A percentile compares a stretch with the other conserved stretches of the same genome.
phyloP scores from a whole-genome alignment of 169 alveolate species.

The Plasmodium relictum region DNA sequence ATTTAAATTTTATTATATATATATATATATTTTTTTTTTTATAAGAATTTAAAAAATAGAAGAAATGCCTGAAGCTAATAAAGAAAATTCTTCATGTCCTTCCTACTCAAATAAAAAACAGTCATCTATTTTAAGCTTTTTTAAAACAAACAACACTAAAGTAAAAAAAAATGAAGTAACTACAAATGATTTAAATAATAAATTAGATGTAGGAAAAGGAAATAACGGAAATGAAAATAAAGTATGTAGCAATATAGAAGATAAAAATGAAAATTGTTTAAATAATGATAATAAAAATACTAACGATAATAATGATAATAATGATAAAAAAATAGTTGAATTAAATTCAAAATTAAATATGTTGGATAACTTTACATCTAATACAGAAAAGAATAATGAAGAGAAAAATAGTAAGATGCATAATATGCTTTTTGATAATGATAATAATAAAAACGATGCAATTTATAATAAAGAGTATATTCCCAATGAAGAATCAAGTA shows the following conservation, averaged over 20 bases:
- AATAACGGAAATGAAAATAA: background rate
- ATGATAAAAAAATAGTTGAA: background rate
- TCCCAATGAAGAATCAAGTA: constrained; percentile 39
- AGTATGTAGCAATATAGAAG: background rate
- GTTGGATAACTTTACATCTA: background rate
- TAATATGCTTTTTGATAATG: background rate
- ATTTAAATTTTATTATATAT: background rate
- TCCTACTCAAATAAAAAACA: constrained; percentile 28
- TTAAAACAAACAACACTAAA: constrained; percentile 38
- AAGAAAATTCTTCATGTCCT: constrained; percentile 8
- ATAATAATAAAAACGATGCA: background rate
- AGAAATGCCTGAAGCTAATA: constrained; percentile 24
- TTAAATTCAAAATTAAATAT: background rate
- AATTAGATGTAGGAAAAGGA: background rate
- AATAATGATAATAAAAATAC: background rate
- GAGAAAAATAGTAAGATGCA: background rate
- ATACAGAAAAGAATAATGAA: background rate
- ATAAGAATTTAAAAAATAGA: background rate
- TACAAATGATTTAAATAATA: background rate
- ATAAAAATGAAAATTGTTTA: background rate
- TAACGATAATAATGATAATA: background rate
- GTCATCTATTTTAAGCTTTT: constrained; percentile 63
- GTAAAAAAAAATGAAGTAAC: background rate
- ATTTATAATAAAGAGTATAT: background rate
- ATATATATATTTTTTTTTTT: background rate